Percentiles rank a stretch among this genome's conserved stretches.
phyloP scores from a whole-genome alignment of 768 basidiomycete species.

The Boletus tylopilopsis region DNA sequence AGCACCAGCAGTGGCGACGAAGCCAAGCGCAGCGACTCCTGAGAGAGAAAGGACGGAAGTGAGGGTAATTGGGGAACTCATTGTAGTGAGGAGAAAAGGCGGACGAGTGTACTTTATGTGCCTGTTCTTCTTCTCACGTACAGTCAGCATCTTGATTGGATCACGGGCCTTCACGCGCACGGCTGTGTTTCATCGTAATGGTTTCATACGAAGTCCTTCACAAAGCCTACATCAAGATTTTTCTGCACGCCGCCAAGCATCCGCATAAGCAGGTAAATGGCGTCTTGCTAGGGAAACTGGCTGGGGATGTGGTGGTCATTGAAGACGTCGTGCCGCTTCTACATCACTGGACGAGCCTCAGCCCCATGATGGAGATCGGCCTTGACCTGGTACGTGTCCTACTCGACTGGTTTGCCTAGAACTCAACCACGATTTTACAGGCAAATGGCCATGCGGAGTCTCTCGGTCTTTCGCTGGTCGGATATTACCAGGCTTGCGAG shows the following conservation, averaged over 20 bases:
- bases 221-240: conserved; percentile 67
- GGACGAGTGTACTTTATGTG: too few species aligned
- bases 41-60: conserved; percentile 64
- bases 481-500: conserved; percentile 75
- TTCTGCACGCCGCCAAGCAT: conserved; percentile 78
- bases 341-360: conserved; percentile 82
- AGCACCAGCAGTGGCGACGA: conserved; percentile 51
- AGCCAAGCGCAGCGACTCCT: conserved; percentile 49
- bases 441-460: conserved; percentile 56
- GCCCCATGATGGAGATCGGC: conserved; percentile 85
- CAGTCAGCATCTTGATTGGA: neutral
- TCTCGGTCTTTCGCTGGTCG: conserved; percentile 53
- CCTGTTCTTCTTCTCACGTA: conserved; percentile 5
- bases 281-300: conserved; percentile 60
- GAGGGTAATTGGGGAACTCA: conserved; percentile 38
- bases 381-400: conserved; percentile 59
- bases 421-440: conserved; percentile 32
- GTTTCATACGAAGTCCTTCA: conserved; percentile 50
- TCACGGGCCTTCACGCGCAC: too few species aligned
- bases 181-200: too few species aligned
- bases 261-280: conserved; percentile 76
- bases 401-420: neutral
- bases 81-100: conserved; percentile 1
- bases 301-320: conserved; percentile 40
- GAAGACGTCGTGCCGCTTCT: conserved; percentile 72